Evolutionary conservation across 192 early-diverging fungal species (phyloP), one percentile per base, ranked within the genome.

Genomic region (Chytriomyces sp.): DNA sequence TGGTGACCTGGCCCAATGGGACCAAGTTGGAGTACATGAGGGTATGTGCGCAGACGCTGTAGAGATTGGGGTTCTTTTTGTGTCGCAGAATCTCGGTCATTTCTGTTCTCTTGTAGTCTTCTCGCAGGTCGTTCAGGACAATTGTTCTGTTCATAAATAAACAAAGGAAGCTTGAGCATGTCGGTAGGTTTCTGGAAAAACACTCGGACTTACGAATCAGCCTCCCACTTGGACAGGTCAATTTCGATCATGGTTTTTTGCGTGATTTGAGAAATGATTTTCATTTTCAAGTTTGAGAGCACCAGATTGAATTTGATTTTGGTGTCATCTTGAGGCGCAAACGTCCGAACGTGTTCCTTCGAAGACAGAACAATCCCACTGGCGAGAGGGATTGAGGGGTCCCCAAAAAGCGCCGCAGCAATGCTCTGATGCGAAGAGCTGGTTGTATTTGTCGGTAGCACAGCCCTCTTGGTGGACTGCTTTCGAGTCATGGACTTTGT

Each of bases 21-120:
- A 71, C n/a, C 18, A 71, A 26, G 50, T 71, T 71, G 9, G 69
- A 71, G 9, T 26, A 71, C 69, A 71, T 71, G 49, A 71, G 23
- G 9, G 69, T 71, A 44, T 71, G 69, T 24, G 50, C 69, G 50
- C 50, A 50, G 24, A 71, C 50, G 44, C 26, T 71, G 69, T 23
- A 71, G 11, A 71, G 8, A 18, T 50, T 57, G 9, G 50, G 69
- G 26, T 71, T 59, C 50, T 71, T 71, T 53, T 20, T 20, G 57
- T 59, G 50, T 50, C 50, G 47, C 69, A 60, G 16, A 7, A 71
- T 50, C 44, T 71, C 69, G n/a, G 57, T 50, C 13, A 71, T 59
- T 59, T 71, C 69, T 7, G 69, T 71, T 9, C 69, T n/a, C 47
- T 59, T 50, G 26, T 57, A 71, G 8, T 53, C 69, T 53, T 71